phyloP scores from a whole-genome alignment of 116 monocot genomes.

The Phalaenopsis hybrid region DNA sequence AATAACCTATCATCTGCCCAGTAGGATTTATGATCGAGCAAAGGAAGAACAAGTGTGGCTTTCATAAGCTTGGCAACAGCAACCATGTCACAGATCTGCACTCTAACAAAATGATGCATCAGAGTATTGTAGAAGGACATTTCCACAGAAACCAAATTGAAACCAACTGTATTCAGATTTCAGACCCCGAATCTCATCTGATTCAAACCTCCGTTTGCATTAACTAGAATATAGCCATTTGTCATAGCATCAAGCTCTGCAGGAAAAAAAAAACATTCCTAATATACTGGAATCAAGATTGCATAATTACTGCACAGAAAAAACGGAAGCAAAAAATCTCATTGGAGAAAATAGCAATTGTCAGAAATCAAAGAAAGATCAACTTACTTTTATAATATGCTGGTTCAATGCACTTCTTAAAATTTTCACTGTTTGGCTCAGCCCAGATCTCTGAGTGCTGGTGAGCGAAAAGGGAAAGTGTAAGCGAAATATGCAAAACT shows the following conservation, averaged over 20 bases:
- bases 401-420: slow-evolving; percentile 58
- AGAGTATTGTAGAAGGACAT: slow-evolving; percentile 6
- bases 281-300: not conserved
- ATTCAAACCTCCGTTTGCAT: slow-evolving; percentile 98
- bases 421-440: slow-evolving; percentile 67
- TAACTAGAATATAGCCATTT: slow-evolving; percentile 84
- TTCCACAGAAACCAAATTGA: slow-evolving; percentile 8
- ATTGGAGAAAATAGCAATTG: slow-evolving; percentile 4
- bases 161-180: slow-evolving; percentile 30
- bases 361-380: not conserved
- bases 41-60: slow-evolving; percentile 88
- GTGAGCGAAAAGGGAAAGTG: slow-evolving; percentile 7
- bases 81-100: slow-evolving; percentile 99
- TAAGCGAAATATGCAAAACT: slow-evolving; percentile 1
- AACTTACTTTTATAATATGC: slow-evolving; percentile 51
- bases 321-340: not conserved
- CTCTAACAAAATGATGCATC: slow-evolving; percentile 30
- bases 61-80: slow-evolving; percentile 94
- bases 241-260: slow-evolving; percentile 67
- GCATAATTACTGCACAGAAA: not conserved
- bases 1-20: slow-evolving; percentile 93
- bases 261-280: slow-evolving; percentile 1
- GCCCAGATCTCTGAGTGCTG: slow-evolving; percentile 82
- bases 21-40: slow-evolving; percentile 85
- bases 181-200: slow-evolving; percentile 99